Conservation (phyloP, 2,329 filamentous ascomycete genomes). For the Rachicladosporium sp. region DNA sequence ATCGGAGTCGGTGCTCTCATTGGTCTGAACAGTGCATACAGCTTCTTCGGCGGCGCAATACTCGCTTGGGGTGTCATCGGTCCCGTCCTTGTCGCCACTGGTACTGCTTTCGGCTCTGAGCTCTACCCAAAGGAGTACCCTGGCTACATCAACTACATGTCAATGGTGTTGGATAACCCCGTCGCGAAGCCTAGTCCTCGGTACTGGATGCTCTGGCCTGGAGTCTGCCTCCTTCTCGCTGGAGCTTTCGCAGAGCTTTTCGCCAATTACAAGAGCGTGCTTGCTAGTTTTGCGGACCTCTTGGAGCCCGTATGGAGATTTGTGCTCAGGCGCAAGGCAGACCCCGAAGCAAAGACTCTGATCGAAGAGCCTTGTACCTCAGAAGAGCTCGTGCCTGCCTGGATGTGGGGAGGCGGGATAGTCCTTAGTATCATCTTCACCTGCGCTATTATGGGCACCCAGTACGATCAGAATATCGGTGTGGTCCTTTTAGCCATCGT, state of each 20-base stretch:
- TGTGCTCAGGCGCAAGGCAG: too few relatives aligned
- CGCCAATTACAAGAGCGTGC: slow-evolving; percentile 5
- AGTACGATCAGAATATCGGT: slow-evolving; percentile 45
- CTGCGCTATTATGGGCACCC: slow-evolving; percentile 41
- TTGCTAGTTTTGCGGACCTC: too few relatives aligned
- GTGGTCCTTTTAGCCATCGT: slow-evolving; percentile 44
- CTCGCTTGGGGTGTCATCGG: slow-evolving; percentile 47
- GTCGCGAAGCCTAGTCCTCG: slow-evolving; percentile 31
- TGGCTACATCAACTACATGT: slow-evolving; percentile 33
- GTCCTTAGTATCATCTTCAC: slow-evolving; percentile 37
- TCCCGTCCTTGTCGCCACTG: slow-evolving; percentile 42
- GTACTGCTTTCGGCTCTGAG: slow-evolving; percentile 32
- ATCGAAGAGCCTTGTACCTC: slow-evolving; percentile 39
- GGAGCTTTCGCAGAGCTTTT: slow-evolving; percentile 32
- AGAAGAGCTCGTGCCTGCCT: slow-evolving; percentile 38
- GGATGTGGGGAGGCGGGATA: slow-evolving; percentile 41
- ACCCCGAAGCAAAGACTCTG: slow-evolving; percentile 9
- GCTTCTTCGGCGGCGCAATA: slow-evolving; percentile 45
- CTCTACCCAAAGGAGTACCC: slow-evolving; percentile 13
- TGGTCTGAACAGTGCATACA: slow-evolving; percentile 46
- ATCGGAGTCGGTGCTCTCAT: slow-evolving; percentile 48
- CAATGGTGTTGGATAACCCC: slow-evolving; percentile 19
- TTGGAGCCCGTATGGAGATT: too few relatives aligned
- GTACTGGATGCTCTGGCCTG: slow-evolving; percentile 43
- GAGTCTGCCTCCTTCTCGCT: slow-evolving; percentile 39